Conservation (phyloP, 1,284 basidiomycete genomes). For the Trichosporon sp. region DNA sequence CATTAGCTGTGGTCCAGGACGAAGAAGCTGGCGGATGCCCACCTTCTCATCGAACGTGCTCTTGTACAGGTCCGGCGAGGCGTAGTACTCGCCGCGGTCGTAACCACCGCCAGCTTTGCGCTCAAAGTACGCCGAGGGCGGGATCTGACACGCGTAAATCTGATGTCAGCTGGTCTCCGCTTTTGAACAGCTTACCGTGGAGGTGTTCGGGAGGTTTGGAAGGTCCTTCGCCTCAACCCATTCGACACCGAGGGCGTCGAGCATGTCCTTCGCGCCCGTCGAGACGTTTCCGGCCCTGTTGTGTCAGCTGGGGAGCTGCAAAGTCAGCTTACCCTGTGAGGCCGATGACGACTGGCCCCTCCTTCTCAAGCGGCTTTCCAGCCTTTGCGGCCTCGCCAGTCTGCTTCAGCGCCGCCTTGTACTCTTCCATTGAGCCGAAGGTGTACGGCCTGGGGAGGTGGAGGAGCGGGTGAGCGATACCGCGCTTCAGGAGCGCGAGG, state of each 20-base stretch:
- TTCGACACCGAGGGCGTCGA: constrained; percentile 65
- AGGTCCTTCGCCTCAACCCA: constrained; percentile 60
- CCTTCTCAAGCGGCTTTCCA: constrained; percentile 16
- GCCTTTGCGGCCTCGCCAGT: constrained; percentile 54
- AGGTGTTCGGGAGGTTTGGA: constrained; percentile 54
- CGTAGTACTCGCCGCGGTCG: constrained; percentile 66
- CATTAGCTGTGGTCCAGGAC: background rate
- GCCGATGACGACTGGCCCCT: constrained; percentile 74
- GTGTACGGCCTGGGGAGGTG: constrained; percentile 76
- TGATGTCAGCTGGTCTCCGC: constrained; percentile 29
- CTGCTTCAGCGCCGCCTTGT: constrained; percentile 58
- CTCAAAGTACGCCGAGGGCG: constrained; percentile 65
- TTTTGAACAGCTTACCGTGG: constrained; percentile 52
- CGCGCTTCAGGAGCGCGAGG: constrained; percentile 68
- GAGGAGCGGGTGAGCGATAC: constrained; percentile 77
- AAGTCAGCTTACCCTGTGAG: constrained; percentile 64
- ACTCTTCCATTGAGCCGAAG: constrained; percentile 58
- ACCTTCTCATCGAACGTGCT: constrained; percentile 69
- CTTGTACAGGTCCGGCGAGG: constrained; percentile 60
- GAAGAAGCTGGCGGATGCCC: constrained; percentile 12
- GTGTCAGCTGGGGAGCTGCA: background rate
- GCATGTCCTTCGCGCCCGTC: constrained; percentile 65
- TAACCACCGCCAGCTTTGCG: constrained; percentile 58
- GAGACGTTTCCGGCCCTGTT: constrained; percentile 71
- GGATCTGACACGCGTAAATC: constrained; percentile 73